Base-by-base conservation (phyloP, 129 eudicot species). In the Helianthus annuus region DNA sequence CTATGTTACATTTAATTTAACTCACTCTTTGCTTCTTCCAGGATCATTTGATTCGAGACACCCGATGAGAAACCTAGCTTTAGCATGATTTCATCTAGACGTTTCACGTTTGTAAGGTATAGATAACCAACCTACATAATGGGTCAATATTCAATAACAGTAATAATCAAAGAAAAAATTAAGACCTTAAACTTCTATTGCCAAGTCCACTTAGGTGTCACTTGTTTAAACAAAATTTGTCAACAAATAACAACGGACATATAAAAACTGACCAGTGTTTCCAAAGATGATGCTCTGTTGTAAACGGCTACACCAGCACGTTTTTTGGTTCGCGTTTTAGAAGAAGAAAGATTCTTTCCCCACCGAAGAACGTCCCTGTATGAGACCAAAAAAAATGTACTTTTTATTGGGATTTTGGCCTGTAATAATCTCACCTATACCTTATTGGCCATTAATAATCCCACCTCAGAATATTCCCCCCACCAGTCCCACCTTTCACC, bases 301-400 rank as follows among this genome's bases (percentile, higher is more conserved):
- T 94, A 94, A 76, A 90, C 97, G 71, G 98, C 96, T 54, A 84
- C 91, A 63, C 98, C 98, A 58, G 96, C 98, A 66, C 98, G 97
- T 60, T 88, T 94, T 80, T 85, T 94, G 66, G 97, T 94, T 73
- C 82, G 79, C 45, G 96, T 90, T 88, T 90, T 90, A 27, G 91
- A 79, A 64, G 97, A 90, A 64, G 79, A 73, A 58, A 85, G 34
- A 74, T 93, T 93, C 74, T 87, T 93, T 60, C 98, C 98, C 97
- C 97, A 93, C 10, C 98, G 85, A 58, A 90, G 88, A 48, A 93
- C 79, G 48, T 85, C 92, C 89, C 97, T 90, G 60, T 71, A 74
- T 55, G 63, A 69, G 75, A 62, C 62, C 70, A 75, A 15, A 5
- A 0, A 49, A 59, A 34, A 10, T 24, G 34, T 6, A 24, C 27